Evolutionary conservation across 345 rosid species (phyloP).

Genomic region (Pistacia vera): DNA sequence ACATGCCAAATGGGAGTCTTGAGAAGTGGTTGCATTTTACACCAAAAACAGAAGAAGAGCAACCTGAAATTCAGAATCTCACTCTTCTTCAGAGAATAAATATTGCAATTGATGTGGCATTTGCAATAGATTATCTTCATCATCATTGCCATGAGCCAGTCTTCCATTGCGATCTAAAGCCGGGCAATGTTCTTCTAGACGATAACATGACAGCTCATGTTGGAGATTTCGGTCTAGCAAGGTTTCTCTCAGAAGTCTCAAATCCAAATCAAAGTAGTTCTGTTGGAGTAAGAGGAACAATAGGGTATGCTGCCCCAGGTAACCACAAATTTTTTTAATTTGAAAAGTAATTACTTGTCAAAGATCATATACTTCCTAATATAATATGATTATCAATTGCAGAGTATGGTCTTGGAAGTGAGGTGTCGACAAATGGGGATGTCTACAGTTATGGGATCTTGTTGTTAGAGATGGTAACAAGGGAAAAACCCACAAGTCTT

Average conservation of each 20-base stretch:
- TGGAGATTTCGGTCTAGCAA: slow-evolving; percentile 25
- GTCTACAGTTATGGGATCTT: slow-evolving; percentile 36
- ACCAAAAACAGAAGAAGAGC: neutral
- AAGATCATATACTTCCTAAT: neutral
- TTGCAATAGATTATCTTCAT: slow-evolving; percentile 14
- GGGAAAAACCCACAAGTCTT: slow-evolving; percentile 24
- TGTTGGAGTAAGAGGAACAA: slow-evolving; percentile 1
- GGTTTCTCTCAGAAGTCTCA: neutral
- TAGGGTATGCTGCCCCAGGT: slow-evolving; percentile 27
- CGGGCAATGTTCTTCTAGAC: slow-evolving; percentile 24
- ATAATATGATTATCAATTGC: neutral
- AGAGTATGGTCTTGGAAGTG: slow-evolving; percentile 26
- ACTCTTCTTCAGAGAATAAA: slow-evolving; percentile 12
- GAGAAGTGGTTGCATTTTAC: slow-evolving; percentile 18
- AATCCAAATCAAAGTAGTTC: slow-evolving; percentile 3
- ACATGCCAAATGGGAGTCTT: slow-evolving; percentile 27
- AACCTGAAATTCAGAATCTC: neutral
- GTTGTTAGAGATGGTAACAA: slow-evolving; percentile 28
- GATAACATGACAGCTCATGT: slow-evolving; percentile 17
- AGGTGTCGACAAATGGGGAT: slow-evolving; percentile 24
- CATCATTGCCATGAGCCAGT: neutral
- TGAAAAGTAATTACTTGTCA: neutral
- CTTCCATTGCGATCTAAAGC: slow-evolving; percentile 19
- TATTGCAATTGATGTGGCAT: slow-evolving; percentile 7
- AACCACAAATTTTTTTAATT: neutral